Percentiles rank a stretch among this genome's conserved stretches.
These are phyloP conservation scores for Flaveria trinervia DNA, from an alignment of 129 eudicot species.

Conservation along the genomic window DNA sequence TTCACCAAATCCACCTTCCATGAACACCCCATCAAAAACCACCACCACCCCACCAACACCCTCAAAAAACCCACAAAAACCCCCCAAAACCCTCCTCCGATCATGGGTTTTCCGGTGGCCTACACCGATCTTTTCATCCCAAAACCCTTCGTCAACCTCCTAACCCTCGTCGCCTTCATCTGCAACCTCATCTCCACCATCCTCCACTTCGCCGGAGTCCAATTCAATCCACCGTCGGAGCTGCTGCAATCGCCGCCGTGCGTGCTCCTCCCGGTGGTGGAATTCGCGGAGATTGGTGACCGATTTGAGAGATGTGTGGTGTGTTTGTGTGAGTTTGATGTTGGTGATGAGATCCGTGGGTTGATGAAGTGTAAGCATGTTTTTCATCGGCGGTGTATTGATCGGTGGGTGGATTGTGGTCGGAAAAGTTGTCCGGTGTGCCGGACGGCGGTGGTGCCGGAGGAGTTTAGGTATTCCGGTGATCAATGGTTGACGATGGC, in stretches of 20 bases:
- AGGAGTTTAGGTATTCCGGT: constrained; percentile 44
- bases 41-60: background rate
- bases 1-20: background rate
- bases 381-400: constrained; percentile 64
- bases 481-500: constrained; percentile 58
- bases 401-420: constrained; percentile 81
- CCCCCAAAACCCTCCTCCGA: background rate
- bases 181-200: background rate
- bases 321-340: constrained; percentile 53
- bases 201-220: too few species aligned
- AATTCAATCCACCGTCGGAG: background rate
- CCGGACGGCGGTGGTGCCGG: constrained; percentile 47
- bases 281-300: constrained; percentile 30
- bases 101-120: constrained; percentile 62
- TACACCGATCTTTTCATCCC: constrained; percentile 52
- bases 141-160: constrained; percentile 40
- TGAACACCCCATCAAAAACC: background rate
- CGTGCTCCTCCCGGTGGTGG: constrained; percentile 46
- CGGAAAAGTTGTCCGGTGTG: constrained; percentile 68
- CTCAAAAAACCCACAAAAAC: background rate
- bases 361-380: constrained; percentile 55
- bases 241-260: constrained; percentile 26
- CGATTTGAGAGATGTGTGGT: constrained; percentile 58
- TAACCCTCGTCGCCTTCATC: constrained; percentile 44
- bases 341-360: constrained; percentile 58